Conservation (phyloP, 1,139 yeast species). For the Candida neerlandica region DNA sequence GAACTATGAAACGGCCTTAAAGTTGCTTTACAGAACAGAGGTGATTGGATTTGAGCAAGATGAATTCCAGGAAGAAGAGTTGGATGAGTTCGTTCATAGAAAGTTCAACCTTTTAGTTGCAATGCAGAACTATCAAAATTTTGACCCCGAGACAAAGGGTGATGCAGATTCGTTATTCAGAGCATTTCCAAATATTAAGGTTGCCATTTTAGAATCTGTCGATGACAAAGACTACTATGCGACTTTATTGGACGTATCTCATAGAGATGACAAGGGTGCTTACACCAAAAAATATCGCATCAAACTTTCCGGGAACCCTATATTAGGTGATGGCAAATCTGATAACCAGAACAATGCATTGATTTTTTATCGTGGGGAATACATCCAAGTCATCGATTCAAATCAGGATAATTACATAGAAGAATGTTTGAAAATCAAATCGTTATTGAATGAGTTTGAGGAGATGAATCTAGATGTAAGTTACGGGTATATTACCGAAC, state of each 20-base stretch:
- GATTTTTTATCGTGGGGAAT: constrained; percentile 83
- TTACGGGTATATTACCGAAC: constrained; percentile 38
- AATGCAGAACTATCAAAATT: constrained; percentile 63
- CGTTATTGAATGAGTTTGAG: constrained; percentile 79
- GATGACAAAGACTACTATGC: constrained; percentile 48
- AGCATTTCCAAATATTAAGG: constrained; percentile 61
- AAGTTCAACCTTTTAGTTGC: constrained; percentile 72
- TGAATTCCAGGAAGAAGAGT: constrained; percentile 38
- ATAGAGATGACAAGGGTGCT: constrained; percentile 38
- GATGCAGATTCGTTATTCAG: constrained; percentile 59
- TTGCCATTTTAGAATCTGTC: constrained; percentile 62
- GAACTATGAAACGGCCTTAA: constrained; percentile 70
- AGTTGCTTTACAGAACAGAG: constrained; percentile 66
- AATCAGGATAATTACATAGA: constrained; percentile 87
- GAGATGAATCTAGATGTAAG: constrained; percentile 45
- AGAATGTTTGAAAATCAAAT: constrained; percentile 80
- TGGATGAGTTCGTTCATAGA: constrained; percentile 56
- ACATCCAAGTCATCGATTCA: constrained; percentile 84
- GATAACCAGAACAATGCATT: constrained; percentile 82
- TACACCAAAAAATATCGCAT: constrained; percentile 55
- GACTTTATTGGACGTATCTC: constrained; percentile 58
- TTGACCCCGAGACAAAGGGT: constrained; percentile 52
- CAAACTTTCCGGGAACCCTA: constrained; percentile 79
- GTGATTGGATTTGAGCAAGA: constrained; percentile 43
- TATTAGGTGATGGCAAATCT: constrained; percentile 87